These are phyloP conservation scores for Kockiozyma suomiensis DNA, from an alignment of 805 yeast species.

Conservation along the genomic window DNA sequence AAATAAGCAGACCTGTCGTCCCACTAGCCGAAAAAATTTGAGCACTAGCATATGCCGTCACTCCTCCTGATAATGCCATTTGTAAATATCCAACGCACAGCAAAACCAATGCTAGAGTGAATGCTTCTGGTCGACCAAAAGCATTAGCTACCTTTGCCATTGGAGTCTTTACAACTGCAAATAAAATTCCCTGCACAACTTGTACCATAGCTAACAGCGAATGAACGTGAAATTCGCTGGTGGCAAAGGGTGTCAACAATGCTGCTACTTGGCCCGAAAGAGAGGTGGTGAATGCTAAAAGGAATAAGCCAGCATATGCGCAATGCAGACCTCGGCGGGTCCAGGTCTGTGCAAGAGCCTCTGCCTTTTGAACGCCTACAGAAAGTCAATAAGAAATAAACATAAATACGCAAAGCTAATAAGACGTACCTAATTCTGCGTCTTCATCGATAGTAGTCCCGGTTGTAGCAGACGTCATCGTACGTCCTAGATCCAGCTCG, in stretches of 20 bases:
- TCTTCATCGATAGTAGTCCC: constrained; percentile 8
- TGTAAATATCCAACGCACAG: constrained; percentile 46
- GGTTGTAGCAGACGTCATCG: constrained; percentile 1
- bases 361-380: constrained; percentile 30
- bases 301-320: constrained; percentile 34
- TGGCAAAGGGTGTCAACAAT: constrained; percentile 46
- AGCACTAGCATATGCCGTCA: constrained; percentile 46
- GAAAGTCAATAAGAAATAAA: background rate
- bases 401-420: background rate
- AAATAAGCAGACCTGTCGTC: constrained; percentile 44
- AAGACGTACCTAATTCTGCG: constrained; percentile 14
- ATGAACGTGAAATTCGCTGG: constrained; percentile 47
- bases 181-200: constrained; percentile 47
- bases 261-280: constrained; percentile 35
- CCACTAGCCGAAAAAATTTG: constrained; percentile 47
- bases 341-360: constrained; percentile 32
- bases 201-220: constrained; percentile 47
- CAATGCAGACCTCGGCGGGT: constrained; percentile 23
- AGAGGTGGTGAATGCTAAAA: constrained; percentile 35
- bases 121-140: constrained; percentile 48
- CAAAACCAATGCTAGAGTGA: constrained; percentile 41
- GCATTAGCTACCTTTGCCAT: constrained; percentile 49
- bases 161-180: constrained; percentile 46
- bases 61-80: constrained; percentile 45
- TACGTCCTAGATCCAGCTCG: constrained; percentile 1